Percentiles rank a stretch among this genome's conserved stretches.
Evolutionary conservation across 768 basidiomycete species (phyloP).

Genomic region (Macrolepiota fuliginosa): DNA sequence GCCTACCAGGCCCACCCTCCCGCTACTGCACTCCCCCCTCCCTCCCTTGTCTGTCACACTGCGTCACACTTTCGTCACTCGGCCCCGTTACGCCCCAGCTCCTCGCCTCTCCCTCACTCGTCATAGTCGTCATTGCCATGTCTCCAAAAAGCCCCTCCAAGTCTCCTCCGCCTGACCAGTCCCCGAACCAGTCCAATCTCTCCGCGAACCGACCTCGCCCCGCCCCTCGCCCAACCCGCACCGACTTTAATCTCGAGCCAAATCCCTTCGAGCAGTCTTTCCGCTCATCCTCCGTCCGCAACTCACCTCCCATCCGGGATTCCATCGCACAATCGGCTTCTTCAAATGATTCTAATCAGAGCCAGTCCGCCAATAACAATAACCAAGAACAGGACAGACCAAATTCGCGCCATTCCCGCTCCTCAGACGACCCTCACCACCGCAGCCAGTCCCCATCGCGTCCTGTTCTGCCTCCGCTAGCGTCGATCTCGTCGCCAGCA

Average conservation of each 20-base stretch:
- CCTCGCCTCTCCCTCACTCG: conserved; percentile 13
- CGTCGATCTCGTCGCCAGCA: conserved; percentile 71
- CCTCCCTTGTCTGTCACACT: neutral
- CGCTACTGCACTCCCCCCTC: neutral
- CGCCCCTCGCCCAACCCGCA: conserved; percentile 44
- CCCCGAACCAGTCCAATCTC: conserved; percentile 10
- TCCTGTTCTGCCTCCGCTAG: conserved; percentile 79
- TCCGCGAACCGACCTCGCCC: conserved; percentile 15
- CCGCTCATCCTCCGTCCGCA: conserved; percentile 47
- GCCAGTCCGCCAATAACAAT: conserved; percentile 13
- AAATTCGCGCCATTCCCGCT: conserved; percentile 21
- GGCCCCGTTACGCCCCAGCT: neutral
- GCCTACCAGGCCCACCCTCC: neutral
- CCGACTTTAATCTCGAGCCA: conserved; percentile 75
- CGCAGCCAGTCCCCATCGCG: conserved; percentile 48
- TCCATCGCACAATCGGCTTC: conserved; percentile 31
- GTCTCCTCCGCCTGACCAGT: conserved; percentile 23
- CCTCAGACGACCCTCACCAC: conserved; percentile 25
- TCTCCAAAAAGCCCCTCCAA: conserved; percentile 37
- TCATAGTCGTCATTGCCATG: conserved; percentile 29
- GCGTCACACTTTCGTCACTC: conserved; percentile 5
- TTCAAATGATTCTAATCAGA: conserved; percentile 28
- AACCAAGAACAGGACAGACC: conserved; percentile 24
- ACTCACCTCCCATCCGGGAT: conserved; percentile 39
- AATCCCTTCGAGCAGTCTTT: conserved; percentile 98